Conservation (phyloP, 768 basidiomycete genomes). For the Suillus occidentalis region DNA sequence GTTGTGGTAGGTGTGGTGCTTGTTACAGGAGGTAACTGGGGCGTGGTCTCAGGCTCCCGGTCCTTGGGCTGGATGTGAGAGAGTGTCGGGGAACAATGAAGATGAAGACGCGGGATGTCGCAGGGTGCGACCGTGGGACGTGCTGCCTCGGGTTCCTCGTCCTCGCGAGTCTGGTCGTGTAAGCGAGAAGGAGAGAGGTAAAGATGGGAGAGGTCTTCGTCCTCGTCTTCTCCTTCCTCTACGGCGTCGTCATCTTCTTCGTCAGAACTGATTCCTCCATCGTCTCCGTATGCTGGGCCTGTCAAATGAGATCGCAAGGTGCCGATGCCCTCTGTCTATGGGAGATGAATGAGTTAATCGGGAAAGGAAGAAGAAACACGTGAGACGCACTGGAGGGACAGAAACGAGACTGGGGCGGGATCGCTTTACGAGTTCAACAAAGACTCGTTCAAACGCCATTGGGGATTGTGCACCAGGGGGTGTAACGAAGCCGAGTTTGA, state of each 20-base stretch:
- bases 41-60: slow-evolving; percentile 20
- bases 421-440: slow-evolving; percentile 60
- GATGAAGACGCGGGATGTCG: neutral
- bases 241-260: slow-evolving; percentile 40
- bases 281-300: slow-evolving; percentile 66
- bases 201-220: slow-evolving; percentile 27
- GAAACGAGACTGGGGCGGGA: slow-evolving; percentile 69
- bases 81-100: neutral
- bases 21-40: slow-evolving; percentile 18
- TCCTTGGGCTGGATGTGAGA: slow-evolving; percentile 2
- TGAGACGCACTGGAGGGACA: slow-evolving; percentile 62
- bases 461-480: slow-evolving; percentile 42
- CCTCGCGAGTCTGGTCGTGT: slow-evolving; percentile 17
- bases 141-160: slow-evolving; percentile 20
- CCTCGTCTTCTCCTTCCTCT: slow-evolving; percentile 33
- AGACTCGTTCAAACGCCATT: slow-evolving; percentile 62
- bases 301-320: slow-evolving; percentile 67
- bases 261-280: slow-evolving; percentile 69
- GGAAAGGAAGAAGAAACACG: slow-evolving; percentile 14
- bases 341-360: neutral
- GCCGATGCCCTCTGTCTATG: slow-evolving; percentile 82
- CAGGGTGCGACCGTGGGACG: neutral
- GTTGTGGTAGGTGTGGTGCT: slow-evolving; percentile 24
- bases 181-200: slow-evolving; percentile 24
- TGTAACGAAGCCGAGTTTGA: slow-evolving; percentile 61